Conservation (phyloP, 2,329 filamentous ascomycete species). For the Fusarium buharicum region DNA sequence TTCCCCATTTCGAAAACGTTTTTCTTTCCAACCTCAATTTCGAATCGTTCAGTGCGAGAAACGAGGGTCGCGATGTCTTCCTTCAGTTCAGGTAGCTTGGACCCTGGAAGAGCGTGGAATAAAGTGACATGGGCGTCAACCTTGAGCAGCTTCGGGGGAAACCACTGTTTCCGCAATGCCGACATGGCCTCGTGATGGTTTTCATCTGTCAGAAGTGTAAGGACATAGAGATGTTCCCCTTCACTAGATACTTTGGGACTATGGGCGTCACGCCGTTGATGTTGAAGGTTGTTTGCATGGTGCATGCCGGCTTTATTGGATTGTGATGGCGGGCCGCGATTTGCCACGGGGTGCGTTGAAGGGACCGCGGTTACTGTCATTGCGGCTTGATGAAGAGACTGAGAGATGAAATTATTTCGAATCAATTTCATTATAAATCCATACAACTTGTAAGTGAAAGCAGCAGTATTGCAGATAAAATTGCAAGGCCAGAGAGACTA, state of each 20-base stretch:
- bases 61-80: conserved; percentile 3
- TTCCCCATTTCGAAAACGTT: conserved; percentile 29
- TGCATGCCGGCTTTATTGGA: conserved; percentile 4
- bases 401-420: not conserved
- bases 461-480: not conserved
- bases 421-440: not conserved
- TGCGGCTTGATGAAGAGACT: not conserved
- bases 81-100: conserved; percentile 17
- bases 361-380: conserved; percentile 25
- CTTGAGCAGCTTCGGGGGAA: conserved; percentile 23
- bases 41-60: not conserved
- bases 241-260: not conserved
- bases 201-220: conserved; percentile 26
- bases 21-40: not conserved
- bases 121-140: conserved; percentile 32
- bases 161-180: conserved; percentile 25
- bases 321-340: conserved; percentile 4
- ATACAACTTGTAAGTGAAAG: not conserved
- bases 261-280: conserved; percentile 25
- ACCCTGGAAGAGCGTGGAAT: conserved; percentile 33
- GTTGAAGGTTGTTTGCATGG: conserved; percentile 7
- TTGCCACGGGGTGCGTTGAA: conserved; percentile 12
- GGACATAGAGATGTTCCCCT: conserved; percentile 17
- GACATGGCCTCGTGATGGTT: conserved; percentile 23
- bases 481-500: not conserved